Evolutionary conservation across 1,284 basidiomycete genomes (phyloP).

Genomic region (Flammula alnicola): DNA sequence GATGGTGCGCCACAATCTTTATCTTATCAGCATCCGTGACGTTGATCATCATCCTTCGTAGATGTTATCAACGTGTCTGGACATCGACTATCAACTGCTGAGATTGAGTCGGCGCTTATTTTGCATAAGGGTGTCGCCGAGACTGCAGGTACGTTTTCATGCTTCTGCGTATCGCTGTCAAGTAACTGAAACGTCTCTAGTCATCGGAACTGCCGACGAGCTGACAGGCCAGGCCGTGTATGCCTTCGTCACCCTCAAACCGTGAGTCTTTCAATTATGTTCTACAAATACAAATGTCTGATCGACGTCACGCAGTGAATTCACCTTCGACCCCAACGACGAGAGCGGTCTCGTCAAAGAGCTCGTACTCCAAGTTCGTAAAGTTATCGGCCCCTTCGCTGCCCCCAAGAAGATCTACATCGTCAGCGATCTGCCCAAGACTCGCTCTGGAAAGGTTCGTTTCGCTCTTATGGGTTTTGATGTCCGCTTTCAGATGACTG

Average conservation of each 20-base stretch:
- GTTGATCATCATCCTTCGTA: constrained; percentile 30
- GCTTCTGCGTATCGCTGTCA: too few relatives aligned
- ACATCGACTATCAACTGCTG: constrained; percentile 95
- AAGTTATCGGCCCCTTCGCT: constrained; percentile 95
- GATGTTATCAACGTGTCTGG: constrained; percentile 95
- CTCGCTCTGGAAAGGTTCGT: constrained; percentile 90
- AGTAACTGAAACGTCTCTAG: too few relatives aligned
- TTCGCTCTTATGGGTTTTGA: background rate
- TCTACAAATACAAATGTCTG: background rate
- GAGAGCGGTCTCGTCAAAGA: constrained; percentile 84
- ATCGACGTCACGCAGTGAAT: constrained; percentile 64
- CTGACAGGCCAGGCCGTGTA: constrained; percentile 88
- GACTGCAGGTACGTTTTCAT: too few relatives aligned
- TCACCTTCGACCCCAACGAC: constrained; percentile 71
- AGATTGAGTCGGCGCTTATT: constrained; percentile 97
- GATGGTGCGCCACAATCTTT: constrained; percentile 69
- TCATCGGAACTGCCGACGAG: constrained; percentile 89
- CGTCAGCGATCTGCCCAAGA: constrained; percentile 92
- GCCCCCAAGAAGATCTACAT: constrained; percentile 92
- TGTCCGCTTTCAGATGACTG: too few relatives aligned
- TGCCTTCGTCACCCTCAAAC: constrained; percentile 85
- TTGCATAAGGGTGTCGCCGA: constrained; percentile 95
- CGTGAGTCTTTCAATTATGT: constrained; percentile 43
- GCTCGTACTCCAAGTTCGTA: constrained; percentile 92
- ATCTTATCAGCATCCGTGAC: background rate